Conservation (phyloP, 352 stramenopile genomes). For the Phytophthora cryptogea region DNA sequence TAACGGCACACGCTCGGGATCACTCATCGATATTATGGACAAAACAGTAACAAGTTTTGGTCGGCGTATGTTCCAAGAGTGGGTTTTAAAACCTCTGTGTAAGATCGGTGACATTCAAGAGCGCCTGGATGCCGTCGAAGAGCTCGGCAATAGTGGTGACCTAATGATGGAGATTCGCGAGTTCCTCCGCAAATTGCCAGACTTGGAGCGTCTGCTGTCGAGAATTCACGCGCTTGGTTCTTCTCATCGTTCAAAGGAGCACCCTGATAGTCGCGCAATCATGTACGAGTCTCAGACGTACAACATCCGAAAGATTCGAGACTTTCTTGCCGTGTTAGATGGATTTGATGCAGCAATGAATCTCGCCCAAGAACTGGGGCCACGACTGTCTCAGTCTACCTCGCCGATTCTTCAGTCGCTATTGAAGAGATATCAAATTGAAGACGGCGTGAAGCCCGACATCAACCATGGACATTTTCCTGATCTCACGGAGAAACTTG, state of each 20-base stretch:
- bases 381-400: conserved; percentile 59
- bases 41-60: conserved; percentile 95
- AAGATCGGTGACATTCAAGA: conserved; percentile 94
- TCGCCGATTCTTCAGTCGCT: conserved; percentile 63
- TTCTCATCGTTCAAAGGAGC: conserved; percentile 75
- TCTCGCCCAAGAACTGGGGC: conserved; percentile 84
- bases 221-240: conserved; percentile 96
- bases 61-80: conserved; percentile 94
- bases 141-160: conserved; percentile 84
- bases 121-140: conserved; percentile 95
- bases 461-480: conserved; percentile 78
- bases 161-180: conserved; percentile 82
- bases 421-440: conserved; percentile 45
- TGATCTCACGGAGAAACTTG: conserved; percentile 91
- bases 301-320: conserved; percentile 97
- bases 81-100: conserved; percentile 97
- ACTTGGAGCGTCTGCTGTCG: conserved; percentile 96
- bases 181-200: conserved; percentile 91
- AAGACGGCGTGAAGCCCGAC: conserved; percentile 19
- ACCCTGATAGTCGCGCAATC: conserved; percentile 96
- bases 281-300: conserved; percentile 98
- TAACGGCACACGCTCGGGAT: conserved; percentile 90
- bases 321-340: conserved; percentile 91
- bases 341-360: conserved; percentile 87
- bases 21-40: conserved; percentile 91